phyloP scores from a whole-genome alignment of 169 alveolate genomes.

The Amoebophrya sp. region DNA sequence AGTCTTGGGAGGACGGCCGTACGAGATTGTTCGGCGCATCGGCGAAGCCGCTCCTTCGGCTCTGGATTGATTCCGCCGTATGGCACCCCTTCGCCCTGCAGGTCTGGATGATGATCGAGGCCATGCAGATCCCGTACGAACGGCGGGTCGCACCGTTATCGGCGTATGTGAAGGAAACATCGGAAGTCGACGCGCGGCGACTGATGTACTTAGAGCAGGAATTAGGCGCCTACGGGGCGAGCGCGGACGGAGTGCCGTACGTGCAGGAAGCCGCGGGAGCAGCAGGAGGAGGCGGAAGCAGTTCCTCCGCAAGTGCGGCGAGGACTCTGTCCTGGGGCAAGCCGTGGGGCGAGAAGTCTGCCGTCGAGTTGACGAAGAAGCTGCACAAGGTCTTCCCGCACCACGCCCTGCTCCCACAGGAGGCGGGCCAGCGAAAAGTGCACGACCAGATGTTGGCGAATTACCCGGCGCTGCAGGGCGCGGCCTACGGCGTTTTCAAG shows the following conservation, averaged over 20 bases:
- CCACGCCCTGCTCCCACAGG: not conserved
- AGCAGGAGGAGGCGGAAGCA: too few species aligned
- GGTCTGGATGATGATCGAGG: not conserved
- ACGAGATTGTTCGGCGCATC: not conserved
- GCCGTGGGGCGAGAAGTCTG: not conserved
- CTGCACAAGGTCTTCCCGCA: not conserved
- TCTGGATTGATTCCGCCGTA: not conserved
- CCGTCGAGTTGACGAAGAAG: not conserved
- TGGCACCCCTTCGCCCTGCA: slow-evolving; percentile 8
- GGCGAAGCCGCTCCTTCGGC: not conserved
- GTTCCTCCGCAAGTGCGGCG: too few species aligned
- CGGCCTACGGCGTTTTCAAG: not conserved
- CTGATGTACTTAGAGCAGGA: not conserved
- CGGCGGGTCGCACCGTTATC: not conserved
- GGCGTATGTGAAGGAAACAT: not conserved
- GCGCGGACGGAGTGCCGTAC: not conserved
- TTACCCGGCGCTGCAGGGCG: not conserved
- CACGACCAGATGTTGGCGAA: not conserved
- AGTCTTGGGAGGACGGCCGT: slow-evolving; percentile 1
- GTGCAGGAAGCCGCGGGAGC: not conserved
- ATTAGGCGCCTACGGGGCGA: not conserved
- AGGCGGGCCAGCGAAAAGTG: not conserved
- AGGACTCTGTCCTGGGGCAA: not conserved
- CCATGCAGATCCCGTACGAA: not conserved
- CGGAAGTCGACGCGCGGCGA: not conserved